Evolutionary conservation across 2,329 filamentous ascomycete genomes (phyloP).

Genomic region (Colletotrichum nymphaeae): DNA sequence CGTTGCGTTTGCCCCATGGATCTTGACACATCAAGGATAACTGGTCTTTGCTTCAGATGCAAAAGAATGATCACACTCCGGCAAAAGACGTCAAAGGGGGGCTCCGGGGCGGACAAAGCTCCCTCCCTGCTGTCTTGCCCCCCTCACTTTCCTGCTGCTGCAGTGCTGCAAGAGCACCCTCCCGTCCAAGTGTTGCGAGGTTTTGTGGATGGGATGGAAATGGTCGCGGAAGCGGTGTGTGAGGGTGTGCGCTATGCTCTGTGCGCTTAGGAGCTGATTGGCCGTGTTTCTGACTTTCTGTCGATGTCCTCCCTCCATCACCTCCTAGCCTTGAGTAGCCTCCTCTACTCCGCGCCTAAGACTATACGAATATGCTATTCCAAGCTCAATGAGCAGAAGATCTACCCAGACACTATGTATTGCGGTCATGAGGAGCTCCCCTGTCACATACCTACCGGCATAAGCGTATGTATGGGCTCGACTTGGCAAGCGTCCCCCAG

Average conservation of each 20-base stretch:
- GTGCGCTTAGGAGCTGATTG: not conserved
- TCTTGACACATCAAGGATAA: conserved; percentile 29
- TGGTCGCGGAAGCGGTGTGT: too few relatives aligned
- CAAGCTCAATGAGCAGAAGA: not conserved
- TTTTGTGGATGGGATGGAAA: too few relatives aligned
- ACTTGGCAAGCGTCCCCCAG: not conserved
- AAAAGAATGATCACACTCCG: not conserved
- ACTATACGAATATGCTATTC: not conserved
- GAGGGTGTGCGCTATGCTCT: not conserved
- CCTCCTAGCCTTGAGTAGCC: too few relatives aligned
- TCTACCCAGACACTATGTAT: conserved; percentile 1
- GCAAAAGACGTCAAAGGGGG: not conserved
- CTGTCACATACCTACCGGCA: not conserved
- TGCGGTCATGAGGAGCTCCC: not conserved
- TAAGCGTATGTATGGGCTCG: not conserved
- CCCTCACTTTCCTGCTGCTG: not conserved
- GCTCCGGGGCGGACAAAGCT: conserved; percentile 13
- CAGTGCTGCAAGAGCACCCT: not conserved
- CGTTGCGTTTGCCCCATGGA: not conserved
- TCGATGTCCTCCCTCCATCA: not conserved
- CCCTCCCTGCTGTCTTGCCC: not conserved
- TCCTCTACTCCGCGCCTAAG: not conserved
- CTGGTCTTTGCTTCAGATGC: conserved; percentile 15
- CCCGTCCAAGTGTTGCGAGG: too few relatives aligned
- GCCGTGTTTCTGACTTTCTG: not conserved